These are phyloP conservation scores for Friedmanniomyces simplex DNA, from an alignment of 495 filamentous ascomycete species.

Conservation along the genomic window DNA sequence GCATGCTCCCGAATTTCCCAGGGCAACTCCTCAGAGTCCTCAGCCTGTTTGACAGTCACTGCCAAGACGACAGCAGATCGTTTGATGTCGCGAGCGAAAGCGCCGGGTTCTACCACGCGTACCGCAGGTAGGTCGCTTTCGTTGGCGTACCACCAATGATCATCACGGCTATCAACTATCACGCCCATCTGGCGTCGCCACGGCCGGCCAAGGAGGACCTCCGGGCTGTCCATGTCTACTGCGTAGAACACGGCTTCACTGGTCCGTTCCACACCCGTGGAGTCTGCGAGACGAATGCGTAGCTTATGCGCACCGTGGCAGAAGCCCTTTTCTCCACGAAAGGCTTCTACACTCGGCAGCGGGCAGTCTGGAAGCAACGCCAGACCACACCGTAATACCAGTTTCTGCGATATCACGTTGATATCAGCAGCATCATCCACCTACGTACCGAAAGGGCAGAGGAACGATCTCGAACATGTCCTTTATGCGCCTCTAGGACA, in stretches of 20 bases:
- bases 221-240: not conserved
- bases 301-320: conserved; percentile 8
- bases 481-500: no score
- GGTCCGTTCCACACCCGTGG: not conserved
- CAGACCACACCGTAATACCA: not conserved
- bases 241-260: not conserved
- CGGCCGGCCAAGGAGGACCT: not conserved
- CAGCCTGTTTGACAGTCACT: not conserved
- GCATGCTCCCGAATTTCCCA: no score
- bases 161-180: not conserved
- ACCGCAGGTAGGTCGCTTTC: no score
- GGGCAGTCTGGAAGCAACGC: not conserved
- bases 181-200: no score
- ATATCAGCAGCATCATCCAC: no score
- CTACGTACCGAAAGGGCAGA: no score
- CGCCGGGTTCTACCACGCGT: not conserved
- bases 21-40: no score
- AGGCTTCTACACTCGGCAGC: not conserved
- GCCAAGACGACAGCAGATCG: not conserved
- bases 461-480: no score
- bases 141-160: not conserved
- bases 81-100: not conserved
- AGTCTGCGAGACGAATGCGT: not conserved
- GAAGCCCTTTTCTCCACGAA: conserved; percentile 1
- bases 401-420: no score